Base-by-base conservation (phyloP, 139 green algal genomes). In the Microglena sp. region DNA sequence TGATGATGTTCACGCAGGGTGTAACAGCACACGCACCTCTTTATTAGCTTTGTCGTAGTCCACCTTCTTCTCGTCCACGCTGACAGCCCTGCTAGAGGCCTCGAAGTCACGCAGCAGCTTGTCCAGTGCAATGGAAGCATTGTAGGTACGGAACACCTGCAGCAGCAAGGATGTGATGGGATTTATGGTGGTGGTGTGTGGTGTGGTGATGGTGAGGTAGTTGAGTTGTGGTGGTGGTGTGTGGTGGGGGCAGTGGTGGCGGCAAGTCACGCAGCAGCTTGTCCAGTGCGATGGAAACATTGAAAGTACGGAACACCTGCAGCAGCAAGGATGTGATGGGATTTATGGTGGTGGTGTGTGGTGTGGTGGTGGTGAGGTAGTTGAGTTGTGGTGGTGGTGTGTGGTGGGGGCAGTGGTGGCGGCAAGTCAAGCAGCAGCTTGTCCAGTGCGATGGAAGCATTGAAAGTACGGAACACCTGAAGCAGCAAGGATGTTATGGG, bases 91-190 rank as follows among this genome's bases (percentile, higher is more conserved):
- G 43, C 58, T 50, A 5, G 43, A 33, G 26, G 78, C 71, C 50
- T 73, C 66, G 45, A 29, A 55, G 64, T 91, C 84, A 21, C 43
- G 8, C 67, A 99, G 79, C 80, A 97, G 81, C 2, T 68, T 62
- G 72, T 97, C 87, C 31, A 99, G 80, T 2, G 80, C 90, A 62
- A 97, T 91, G 35, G 87, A 96, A 0, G 94, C 94, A 72, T 99
- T 99, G 86, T 97, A 99, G 5, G 94, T 99, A 70, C 93, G 89
- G 83, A 98, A 98, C 62, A 98, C 90, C 80, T 85, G 73, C 22
- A 22, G 27, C 32, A 44, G 40, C n/a, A n/a, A n/a, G n/a, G n/a
- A n/a, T n/a, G n/a, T n/a, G n/a, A n/a, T n/a, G n/a, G n/a, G n/a
- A n/a, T n/a, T n/a, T n/a, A n/a, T n/a, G n/a, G n/a, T n/a, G n/a